Conservation (phyloP, 1,284 basidiomycete species). For the Dichomitus squalens region DNA sequence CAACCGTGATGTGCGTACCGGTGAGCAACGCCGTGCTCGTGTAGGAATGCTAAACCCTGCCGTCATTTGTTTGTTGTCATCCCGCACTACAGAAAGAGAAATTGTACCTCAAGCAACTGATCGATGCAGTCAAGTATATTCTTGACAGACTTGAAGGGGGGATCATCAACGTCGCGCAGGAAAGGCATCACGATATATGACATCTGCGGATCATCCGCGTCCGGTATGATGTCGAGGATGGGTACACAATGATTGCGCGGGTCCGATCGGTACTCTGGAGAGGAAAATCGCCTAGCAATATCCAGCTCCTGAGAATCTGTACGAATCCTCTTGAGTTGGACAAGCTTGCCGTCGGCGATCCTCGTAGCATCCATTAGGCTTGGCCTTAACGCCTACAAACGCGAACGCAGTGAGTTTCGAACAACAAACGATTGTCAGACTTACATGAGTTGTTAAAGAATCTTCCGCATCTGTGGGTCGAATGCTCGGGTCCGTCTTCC, state of each 20-base stretch:
- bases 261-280: constrained; percentile 16
- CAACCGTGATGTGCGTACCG: constrained; percentile 12
- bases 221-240: constrained; percentile 32
- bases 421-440: not conserved
- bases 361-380: constrained; percentile 33
- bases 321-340: constrained; percentile 30
- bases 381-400: not conserved
- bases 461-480: not conserved
- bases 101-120: constrained; percentile 33
- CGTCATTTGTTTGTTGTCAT: not conserved
- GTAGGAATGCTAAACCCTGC: constrained; percentile 31
- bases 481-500: constrained; percentile 11
- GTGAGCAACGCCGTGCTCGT: constrained; percentile 29
- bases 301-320: constrained; percentile 22
- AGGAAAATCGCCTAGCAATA: constrained; percentile 24
- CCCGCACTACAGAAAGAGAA: too few relatives aligned
- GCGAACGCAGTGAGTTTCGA: not conserved
- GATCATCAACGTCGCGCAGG: constrained; percentile 26
- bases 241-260: constrained; percentile 36
- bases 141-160: constrained; percentile 23
- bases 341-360: constrained; percentile 25
- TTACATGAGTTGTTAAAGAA: not conserved
- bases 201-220: constrained; percentile 13
- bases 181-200: constrained; percentile 36
- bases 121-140: constrained; percentile 32